Base-by-base conservation (phyloP, 164 flowering plant species). In the Chimonanthus salicifolius region DNA sequence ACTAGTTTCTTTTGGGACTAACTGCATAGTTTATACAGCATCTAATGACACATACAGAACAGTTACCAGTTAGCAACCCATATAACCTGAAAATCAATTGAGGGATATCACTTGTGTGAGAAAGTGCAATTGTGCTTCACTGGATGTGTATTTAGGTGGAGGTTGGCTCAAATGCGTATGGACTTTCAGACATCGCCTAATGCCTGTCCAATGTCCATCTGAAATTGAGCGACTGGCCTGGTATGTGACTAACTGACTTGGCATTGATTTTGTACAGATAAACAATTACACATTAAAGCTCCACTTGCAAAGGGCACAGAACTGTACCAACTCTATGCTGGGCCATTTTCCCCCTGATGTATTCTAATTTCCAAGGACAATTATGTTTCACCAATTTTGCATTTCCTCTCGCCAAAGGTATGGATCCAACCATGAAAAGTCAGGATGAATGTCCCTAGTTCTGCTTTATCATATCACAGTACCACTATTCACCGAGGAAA, bases 231-330 rank as follows among this genome's bases (percentile, higher is more conserved):
- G 5, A 48, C 33, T 43, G 44, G 7, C 46, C 54, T 45, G 58
- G 4, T 18, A 49, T 18, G 20, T 11, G 51, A 20, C 18, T 47
- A 20, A 68, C 47, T 7, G 11, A 50, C 20, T 6, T 50, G 20
- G 58, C 11, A 48, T 44, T 45, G 33, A 48, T 66, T 60, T 49
- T 48, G 62, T 76, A 77, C 82, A 79, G 82, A 65, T 73, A 54
- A 76, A 74, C 69, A 79, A 79, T 58, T 79, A 79, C 71, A 62
- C 82, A 15, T 49, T 79, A 77, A 79, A 66, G 74, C 67, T 79
- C 62, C 79, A 76, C 74, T 69, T 79, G 49, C 79, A 74, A 72
- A 73, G 78, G 71, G 77, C 74, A 33, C 79, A 79, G 54, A 76
- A 71, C 21, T 54, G 60, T 15, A 58, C 69, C 67, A 79, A 74